Evolutionary conservation across 768 basidiomycete genomes (phyloP).

Genomic region (Pilatotrama ljubarskyi): DNA sequence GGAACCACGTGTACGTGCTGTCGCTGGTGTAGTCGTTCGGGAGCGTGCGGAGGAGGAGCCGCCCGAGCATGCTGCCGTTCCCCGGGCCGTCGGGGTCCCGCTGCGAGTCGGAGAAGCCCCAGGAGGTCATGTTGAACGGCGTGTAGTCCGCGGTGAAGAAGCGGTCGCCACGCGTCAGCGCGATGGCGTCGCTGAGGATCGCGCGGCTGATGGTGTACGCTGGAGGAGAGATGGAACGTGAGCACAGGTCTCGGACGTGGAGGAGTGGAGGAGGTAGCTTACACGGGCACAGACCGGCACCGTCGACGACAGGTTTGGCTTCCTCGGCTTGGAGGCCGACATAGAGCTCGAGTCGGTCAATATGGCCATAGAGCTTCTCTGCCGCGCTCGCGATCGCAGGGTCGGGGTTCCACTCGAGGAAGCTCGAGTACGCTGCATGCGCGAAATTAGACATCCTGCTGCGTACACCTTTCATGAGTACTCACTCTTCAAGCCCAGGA

Average conservation of each 20-base stretch:
- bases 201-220: conserved; percentile 84
- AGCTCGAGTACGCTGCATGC: conserved; percentile 57
- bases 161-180: conserved; percentile 82
- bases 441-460: background rate
- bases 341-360: conserved; percentile 79
- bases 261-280: conserved; percentile 15
- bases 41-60: conserved; percentile 71
- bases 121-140: conserved; percentile 75
- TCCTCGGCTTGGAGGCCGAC: conserved; percentile 80
- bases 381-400: conserved; percentile 68
- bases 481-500: conserved; percentile 75
- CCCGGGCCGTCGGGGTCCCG: conserved; percentile 70
- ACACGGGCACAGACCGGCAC: conserved; percentile 86
- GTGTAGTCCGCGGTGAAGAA: conserved; percentile 83
- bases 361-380: conserved; percentile 74
- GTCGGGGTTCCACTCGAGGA: conserved; percentile 82
- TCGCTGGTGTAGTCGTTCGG: conserved; percentile 68
- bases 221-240: conserved; percentile 25
- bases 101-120: conserved; percentile 85
- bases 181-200: conserved; percentile 84
- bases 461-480: background rate
- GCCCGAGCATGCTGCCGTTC: conserved; percentile 74
- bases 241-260: background rate
- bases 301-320: conserved; percentile 69
- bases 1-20: conserved; percentile 84